Percentiles rank a stretch among this genome's conserved stretches.
Evolutionary conservation across 192 early-diverging fungal species (phyloP).

Genomic region (Chytriomyces sp.): DNA sequence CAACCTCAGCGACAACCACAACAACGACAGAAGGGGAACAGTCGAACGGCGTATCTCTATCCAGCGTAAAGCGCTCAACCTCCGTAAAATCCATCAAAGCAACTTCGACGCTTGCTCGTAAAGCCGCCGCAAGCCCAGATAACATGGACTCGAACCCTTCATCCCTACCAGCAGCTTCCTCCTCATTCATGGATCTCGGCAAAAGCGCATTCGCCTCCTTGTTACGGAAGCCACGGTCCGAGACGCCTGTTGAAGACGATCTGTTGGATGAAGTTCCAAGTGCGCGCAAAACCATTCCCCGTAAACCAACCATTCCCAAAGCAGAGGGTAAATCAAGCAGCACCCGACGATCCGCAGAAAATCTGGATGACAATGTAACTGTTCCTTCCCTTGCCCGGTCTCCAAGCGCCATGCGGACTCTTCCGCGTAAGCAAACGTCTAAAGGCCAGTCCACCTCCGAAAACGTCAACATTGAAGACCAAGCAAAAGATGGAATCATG

Average conservation of each 20-base stretch:
- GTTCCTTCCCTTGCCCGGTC: neutral
- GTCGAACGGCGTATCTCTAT: too few relatives aligned
- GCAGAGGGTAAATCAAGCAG: too few relatives aligned
- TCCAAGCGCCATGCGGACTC: neutral
- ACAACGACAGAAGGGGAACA: too few relatives aligned
- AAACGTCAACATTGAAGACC: neutral
- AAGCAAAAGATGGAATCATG: neutral
- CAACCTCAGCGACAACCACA: too few relatives aligned
- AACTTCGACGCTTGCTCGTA: too few relatives aligned
- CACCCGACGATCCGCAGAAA: too few relatives aligned
- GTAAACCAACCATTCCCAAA: neutral
- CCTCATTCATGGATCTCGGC: neutral
- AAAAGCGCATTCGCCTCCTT: slow-evolving; percentile 1
- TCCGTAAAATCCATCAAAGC: too few relatives aligned
- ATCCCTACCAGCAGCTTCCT: neutral
- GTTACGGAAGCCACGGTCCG: neutral
- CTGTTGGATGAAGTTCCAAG: neutral
- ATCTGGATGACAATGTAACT: too few relatives aligned
- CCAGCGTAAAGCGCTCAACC: too few relatives aligned
- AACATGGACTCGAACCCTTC: neutral
- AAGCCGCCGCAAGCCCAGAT: too few relatives aligned
- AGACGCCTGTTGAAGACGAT: neutral
- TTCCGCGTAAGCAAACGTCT: neutral
- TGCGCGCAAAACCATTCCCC: neutral
- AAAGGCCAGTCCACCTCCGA: neutral